Conservation (phyloP, 768 basidiomycete species). For the Boletus bicolor region DNA sequence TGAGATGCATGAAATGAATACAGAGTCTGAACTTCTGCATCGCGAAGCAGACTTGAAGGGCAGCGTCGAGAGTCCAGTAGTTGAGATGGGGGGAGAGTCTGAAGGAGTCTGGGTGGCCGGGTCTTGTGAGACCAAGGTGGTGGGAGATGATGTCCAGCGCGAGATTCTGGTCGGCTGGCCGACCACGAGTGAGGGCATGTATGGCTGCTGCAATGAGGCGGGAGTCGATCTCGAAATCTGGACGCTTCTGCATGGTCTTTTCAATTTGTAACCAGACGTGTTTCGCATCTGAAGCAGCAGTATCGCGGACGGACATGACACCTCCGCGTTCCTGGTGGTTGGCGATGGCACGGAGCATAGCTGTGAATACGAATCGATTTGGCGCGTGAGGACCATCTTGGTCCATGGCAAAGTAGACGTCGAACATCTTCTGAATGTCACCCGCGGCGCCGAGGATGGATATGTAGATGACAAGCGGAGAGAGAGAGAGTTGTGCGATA, state of each 20-base stretch:
- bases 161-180: slow-evolving; percentile 56
- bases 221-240: slow-evolving; percentile 51
- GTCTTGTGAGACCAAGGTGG: slow-evolving; percentile 57
- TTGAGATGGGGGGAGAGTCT: slow-evolving; percentile 42
- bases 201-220: slow-evolving; percentile 52
- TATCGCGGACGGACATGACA: slow-evolving; percentile 35
- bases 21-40: slow-evolving; percentile 46
- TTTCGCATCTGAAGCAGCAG: slow-evolving; percentile 58
- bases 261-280: slow-evolving; percentile 67
- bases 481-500: slow-evolving; percentile 42
- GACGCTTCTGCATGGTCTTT: slow-evolving; percentile 45
- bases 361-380: slow-evolving; percentile 57
- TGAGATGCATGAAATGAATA: slow-evolving; percentile 56
- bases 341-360: slow-evolving; percentile 55
- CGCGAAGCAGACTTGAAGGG: slow-evolving; percentile 54
- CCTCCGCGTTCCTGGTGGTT: slow-evolving; percentile 17
- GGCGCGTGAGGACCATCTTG: slow-evolving; percentile 61
- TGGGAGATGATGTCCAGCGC: slow-evolving; percentile 63
- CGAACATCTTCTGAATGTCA: slow-evolving; percentile 65
- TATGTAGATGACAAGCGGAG: slow-evolving; percentile 60
- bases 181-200: slow-evolving; percentile 53
- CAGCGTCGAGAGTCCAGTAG: slow-evolving; percentile 47
- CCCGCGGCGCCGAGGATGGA: slow-evolving; percentile 60
- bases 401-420: slow-evolving; percentile 69
- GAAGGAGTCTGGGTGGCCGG: slow-evolving; percentile 39